Base-by-base conservation (phyloP, 345 rosid genomes). In the Lepidium sativum region DNA sequence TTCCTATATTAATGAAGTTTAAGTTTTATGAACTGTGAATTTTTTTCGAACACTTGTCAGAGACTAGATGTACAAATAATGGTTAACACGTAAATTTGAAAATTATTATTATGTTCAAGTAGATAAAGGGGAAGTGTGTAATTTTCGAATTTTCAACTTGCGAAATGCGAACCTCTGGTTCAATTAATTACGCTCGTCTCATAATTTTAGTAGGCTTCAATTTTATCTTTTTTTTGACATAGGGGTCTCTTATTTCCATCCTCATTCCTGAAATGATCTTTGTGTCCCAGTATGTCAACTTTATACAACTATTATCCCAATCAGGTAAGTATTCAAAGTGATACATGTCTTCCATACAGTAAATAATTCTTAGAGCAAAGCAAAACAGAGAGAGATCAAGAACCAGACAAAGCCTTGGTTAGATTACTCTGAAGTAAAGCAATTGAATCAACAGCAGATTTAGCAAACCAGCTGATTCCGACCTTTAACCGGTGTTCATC, bases 401-500 rank as follows among this genome's bases (percentile, higher is more conserved):
- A 56, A 45, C 89, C 81, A 29, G 88, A 86, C 43, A 92, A 68
- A 38, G 74, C 83, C 82, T 81, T 87, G 21, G 83, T 66, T 43
- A 92, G 54, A 60, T 80, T 83, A 79, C 79, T 84, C 71, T 89
- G 97, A 21, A 89, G 31, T 8, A 77, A 77, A 51, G 96, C 96
- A 54, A 89, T 82, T 33, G 94, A 82, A 65, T 92, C 96, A 64
- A 89, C 71, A 23, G 84, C 83, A 17, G 94, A 87, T 73, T 82
- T 89, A 32, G 89, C 69, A 49, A 89, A 80, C 98, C 98, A 92
- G 78, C 97, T 92, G 64, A 89, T 60, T 14, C 97, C 96, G 15
- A 92, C 97, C 78, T 86, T 92, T 31, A 89, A 17, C 60, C 96
- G 79, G 78, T 92, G 98, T 79, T 89, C 97, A 42, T 89, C 94